Evolutionary conservation across 2,329 filamentous ascomycete genomes (phyloP).

Genomic region (Botrytis fabae): DNA sequence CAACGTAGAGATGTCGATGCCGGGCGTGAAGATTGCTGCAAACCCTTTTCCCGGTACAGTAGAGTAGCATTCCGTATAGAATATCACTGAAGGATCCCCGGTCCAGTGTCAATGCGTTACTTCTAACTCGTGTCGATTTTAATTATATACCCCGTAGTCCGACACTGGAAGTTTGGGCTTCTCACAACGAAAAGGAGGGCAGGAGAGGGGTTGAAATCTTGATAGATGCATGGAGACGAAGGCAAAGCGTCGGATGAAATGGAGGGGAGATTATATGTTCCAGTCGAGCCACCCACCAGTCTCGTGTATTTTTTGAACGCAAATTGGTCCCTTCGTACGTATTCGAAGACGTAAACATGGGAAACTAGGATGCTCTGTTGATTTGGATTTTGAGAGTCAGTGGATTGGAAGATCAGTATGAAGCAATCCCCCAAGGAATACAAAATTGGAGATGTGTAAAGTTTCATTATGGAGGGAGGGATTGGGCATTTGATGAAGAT

Average conservation of each 20-base stretch:
- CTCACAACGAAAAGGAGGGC: background rate
- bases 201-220: background rate
- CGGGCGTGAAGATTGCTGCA: background rate
- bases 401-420: background rate
- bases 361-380: background rate
- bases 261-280: constrained; percentile 13
- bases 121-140: constrained; percentile 5
- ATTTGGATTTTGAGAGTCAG: background rate
- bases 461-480: constrained; percentile 11
- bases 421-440: background rate
- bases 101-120: constrained; percentile 3
- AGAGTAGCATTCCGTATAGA: constrained; percentile 2
- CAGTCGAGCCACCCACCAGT: constrained; percentile 2
- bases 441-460: constrained; percentile 9
- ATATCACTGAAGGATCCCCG: background rate
- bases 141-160: constrained; percentile 9
- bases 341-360: constrained; percentile 2
- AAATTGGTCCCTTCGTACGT: background rate
- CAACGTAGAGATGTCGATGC: background rate
- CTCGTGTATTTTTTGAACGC: constrained; percentile 13
- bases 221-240: background rate
- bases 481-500: constrained; percentile 18
- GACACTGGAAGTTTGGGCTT: constrained; percentile 11
- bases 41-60: background rate
- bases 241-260: background rate